These are phyloP conservation scores for Penicillium alfredii DNA, from an alignment of 495 filamentous ascomycete genomes.

Conservation along the genomic window DNA sequence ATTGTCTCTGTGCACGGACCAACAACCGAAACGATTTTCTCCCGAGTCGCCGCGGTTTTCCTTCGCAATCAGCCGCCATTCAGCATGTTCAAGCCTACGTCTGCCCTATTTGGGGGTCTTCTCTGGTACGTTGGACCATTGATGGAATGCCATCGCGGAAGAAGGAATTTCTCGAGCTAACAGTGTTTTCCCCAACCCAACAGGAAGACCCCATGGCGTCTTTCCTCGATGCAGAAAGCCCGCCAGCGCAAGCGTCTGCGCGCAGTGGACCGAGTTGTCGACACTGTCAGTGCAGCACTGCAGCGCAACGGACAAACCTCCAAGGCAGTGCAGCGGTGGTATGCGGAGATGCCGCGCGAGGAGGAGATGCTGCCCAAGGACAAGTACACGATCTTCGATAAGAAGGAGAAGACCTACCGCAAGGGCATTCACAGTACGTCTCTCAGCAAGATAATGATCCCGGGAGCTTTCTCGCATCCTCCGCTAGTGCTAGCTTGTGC, in stretches of 20 bases:
- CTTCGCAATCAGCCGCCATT: constrained; percentile 12
- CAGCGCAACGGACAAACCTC: constrained; percentile 60
- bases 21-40: not conserved
- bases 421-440: constrained; percentile 94
- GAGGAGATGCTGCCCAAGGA: constrained; percentile 92
- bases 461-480: too few relatives aligned
- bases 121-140: constrained; percentile 57
- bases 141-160: not conserved
- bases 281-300: constrained; percentile 68
- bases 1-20: not conserved
- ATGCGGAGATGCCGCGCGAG: constrained; percentile 90
- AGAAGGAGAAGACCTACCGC: constrained; percentile 89
- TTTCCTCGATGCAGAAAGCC: constrained; percentile 82
- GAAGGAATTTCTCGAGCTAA: constrained; percentile 4
- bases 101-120: constrained; percentile 70
- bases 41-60: too few relatives aligned
- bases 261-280: constrained; percentile 77
- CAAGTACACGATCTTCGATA: constrained; percentile 97
- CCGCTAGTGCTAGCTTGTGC: too few relatives aligned
- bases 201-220: constrained; percentile 98
- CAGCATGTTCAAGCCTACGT: constrained; percentile 66
- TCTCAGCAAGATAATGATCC: too few relatives aligned
- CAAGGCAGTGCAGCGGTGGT: constrained; percentile 80
- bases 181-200: constrained; percentile 5
- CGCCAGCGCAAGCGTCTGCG: constrained; percentile 83